A percentile compares a stretch with the other conserved stretches of the same genome.
Conservation (phyloP, 192 early-diverging fungal species). For the Coemansia sp. region DNA sequence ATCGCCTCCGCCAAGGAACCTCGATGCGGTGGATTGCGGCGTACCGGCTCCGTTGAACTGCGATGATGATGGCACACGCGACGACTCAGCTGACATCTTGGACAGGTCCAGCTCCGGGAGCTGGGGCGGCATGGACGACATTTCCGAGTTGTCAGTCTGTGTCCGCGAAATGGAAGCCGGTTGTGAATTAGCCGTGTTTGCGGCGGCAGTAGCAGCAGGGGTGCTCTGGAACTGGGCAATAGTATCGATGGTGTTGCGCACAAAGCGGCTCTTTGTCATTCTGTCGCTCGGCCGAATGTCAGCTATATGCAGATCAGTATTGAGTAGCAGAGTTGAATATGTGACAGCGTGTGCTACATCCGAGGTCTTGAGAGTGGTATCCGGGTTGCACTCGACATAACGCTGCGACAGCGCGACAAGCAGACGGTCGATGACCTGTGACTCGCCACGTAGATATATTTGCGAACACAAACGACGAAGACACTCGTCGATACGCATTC, state of each 20-base stretch:
- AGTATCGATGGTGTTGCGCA: conserved; percentile 68
- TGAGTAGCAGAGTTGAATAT: conserved; percentile 84
- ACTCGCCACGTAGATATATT: conserved; percentile 84
- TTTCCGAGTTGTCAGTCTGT: conserved; percentile 1
- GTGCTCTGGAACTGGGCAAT: conserved; percentile 50
- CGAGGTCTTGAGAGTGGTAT: conserved; percentile 44
- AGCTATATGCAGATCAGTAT: conserved; percentile 93
- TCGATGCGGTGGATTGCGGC: background rate
- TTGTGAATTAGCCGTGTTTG: background rate
- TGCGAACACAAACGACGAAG: conserved; percentile 78
- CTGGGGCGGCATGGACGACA: conserved; percentile 41
- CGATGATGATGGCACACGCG: conserved; percentile 3
- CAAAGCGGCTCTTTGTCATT: conserved; percentile 75
- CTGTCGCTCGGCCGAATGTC: conserved; percentile 61
- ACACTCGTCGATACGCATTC: conserved; percentile 70
- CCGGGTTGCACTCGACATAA: conserved; percentile 81
- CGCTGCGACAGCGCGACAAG: conserved; percentile 79
- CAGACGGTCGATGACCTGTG: conserved; percentile 91
- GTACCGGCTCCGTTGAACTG: conserved; percentile 1
- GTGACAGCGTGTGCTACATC: conserved; percentile 87
- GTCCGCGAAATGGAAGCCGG: background rate
- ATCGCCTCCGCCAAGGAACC: background rate
- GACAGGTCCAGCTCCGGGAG: conserved; percentile 51
- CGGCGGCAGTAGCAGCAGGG: background rate
- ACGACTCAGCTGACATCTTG: conserved; percentile 41